Evolutionary conservation across 148 eudicot species (phyloP).

Genomic region (Cornus suecica): DNA sequence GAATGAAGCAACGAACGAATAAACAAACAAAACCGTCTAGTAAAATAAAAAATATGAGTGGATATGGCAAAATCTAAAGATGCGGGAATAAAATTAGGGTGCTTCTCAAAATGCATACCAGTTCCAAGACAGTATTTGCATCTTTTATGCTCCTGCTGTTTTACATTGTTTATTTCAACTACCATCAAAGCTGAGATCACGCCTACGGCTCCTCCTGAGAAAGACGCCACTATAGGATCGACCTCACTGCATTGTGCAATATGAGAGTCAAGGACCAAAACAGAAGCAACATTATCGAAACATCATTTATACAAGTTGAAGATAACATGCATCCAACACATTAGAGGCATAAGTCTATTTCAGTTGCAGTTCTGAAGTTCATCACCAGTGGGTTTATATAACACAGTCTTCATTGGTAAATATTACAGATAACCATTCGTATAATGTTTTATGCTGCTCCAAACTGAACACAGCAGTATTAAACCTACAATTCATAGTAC

Average conservation of each 20-base stretch:
- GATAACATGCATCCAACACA: background rate
- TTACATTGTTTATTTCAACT: constrained; percentile 95
- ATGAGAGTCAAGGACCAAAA: background rate
- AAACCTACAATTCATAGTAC: background rate
- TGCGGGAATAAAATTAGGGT: background rate
- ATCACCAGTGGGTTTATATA: background rate
- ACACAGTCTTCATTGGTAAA: background rate
- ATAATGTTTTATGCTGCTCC: background rate
- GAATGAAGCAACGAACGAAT: no score
- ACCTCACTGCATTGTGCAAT: constrained; percentile 57
- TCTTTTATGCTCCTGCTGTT: constrained; percentile 90
- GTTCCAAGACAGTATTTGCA: constrained; percentile 98
- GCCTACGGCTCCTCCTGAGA: constrained; percentile 98
- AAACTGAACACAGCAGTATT: background rate
- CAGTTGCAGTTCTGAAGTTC: background rate
- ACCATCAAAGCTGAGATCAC: constrained; percentile 97
- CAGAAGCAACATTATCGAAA: background rate
- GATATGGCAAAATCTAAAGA: background rate
- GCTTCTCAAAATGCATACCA: constrained; percentile 37
- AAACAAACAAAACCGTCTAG: background rate
- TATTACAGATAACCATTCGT: background rate
- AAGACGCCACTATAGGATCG: constrained; percentile 98
- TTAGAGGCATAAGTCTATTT: background rate
- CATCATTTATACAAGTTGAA: background rate
- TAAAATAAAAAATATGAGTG: background rate